A percentile compares a stretch with the other conserved stretches of the same genome.
phyloP scores from a whole-genome alignment of 345 rosid species.

The Eucalyptus sp. region DNA sequence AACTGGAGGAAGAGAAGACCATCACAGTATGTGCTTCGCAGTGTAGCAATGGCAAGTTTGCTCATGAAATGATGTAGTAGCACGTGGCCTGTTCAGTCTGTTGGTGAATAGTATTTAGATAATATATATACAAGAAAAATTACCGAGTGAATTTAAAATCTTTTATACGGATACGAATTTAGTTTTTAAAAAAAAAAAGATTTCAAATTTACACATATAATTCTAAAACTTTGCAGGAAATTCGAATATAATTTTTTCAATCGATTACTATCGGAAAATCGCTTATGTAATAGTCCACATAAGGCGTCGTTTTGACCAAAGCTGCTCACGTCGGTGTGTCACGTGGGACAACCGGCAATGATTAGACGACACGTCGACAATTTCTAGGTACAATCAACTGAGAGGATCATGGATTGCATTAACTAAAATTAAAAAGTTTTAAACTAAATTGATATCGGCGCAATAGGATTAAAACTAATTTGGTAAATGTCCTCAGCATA shows the following conservation, averaged over 20 bases:
- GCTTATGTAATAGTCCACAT: accelerated
- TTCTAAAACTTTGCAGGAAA: neutral
- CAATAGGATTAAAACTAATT: neutral
- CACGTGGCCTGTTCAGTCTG: neutral
- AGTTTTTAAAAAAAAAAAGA: neutral
- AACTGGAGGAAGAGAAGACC: neutral
- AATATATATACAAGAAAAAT: too few relatives aligned
- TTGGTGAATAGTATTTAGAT: neutral
- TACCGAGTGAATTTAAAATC: neutral
- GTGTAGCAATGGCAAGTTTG: neutral
- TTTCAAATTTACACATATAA: too few relatives aligned
- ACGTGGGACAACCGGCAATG: accelerated
- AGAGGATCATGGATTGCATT: too few relatives aligned
- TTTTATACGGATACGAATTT: neutral
- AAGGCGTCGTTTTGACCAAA: neutral
- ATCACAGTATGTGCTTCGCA: neutral
- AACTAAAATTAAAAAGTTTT: neutral
- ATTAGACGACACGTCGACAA: accelerated
- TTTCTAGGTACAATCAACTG: accelerated
- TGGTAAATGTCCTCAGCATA: neutral
- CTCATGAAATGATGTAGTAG: neutral
- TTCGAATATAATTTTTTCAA: neutral
- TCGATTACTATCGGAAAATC: accelerated
- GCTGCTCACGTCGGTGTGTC: accelerated
- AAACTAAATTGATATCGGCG: accelerated